phyloP scores from a whole-genome alignment of 768 basidiomycete genomes.

The Kwoniella pini region DNA sequence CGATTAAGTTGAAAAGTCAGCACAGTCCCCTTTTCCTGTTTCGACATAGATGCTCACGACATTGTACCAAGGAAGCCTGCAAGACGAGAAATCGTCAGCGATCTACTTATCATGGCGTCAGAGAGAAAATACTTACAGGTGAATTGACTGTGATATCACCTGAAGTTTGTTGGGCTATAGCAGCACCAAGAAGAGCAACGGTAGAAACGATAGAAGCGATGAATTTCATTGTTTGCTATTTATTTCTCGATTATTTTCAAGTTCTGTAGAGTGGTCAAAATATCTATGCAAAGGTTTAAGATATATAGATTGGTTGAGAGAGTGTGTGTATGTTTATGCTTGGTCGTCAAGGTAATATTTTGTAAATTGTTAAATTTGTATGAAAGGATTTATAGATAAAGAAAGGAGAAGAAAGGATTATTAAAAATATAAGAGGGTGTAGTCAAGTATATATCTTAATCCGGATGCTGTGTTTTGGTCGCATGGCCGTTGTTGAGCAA shows the following conservation, averaged over 20 bases:
- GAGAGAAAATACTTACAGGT: constrained; percentile 33
- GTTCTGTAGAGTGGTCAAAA: too few species aligned
- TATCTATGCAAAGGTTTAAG: too few species aligned
- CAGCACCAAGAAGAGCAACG: constrained; percentile 31
- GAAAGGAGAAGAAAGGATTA: neutral
- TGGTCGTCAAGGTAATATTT: too few species aligned
- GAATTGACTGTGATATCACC: constrained; percentile 44
- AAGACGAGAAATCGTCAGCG: constrained; percentile 2
- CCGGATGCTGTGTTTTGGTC: neutral
- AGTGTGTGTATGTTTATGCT: too few species aligned
- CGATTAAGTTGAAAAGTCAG: neutral
- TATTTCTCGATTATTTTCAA: constrained; percentile 6
- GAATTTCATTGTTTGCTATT: constrained; percentile 27
- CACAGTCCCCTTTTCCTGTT: too few species aligned
- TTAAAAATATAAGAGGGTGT: neutral
- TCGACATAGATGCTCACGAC: constrained; percentile 41
- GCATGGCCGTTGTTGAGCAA: neutral
- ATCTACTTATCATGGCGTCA: neutral
- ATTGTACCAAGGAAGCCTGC: constrained; percentile 41
- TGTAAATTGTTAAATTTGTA: neutral
- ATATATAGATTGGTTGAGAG: neutral
- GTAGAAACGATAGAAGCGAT: constrained; percentile 23
- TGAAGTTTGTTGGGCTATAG: constrained; percentile 43
- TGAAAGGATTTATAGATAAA: neutral
- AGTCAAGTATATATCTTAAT: constrained; percentile 1